phyloP scores from a whole-genome alignment of 768 basidiomycete species.

The Polyporus arcularius region DNA sequence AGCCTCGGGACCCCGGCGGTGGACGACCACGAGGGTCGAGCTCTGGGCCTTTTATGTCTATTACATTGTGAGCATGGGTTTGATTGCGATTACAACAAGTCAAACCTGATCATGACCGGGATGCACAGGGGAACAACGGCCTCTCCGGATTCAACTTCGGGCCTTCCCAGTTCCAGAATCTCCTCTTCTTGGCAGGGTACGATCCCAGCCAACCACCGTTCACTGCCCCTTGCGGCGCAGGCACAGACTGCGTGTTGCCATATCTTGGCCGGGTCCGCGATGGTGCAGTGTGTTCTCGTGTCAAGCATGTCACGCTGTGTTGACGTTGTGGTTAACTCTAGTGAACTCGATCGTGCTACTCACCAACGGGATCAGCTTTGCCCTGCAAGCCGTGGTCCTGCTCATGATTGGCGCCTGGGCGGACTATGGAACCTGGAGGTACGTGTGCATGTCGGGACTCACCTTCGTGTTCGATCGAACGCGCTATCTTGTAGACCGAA shows the following conservation, averaged over 20 bases:
- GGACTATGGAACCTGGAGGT: slow-evolving; percentile 83
- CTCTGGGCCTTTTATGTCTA: slow-evolving; percentile 34
- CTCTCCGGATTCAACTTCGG: slow-evolving; percentile 72
- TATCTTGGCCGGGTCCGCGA: slow-evolving; percentile 63
- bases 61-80: slow-evolving; percentile 25
- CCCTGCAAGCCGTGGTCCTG: slow-evolving; percentile 68
- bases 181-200: slow-evolving; percentile 72
- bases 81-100: neutral
- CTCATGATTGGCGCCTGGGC: slow-evolving; percentile 76
- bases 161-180: slow-evolving; percentile 74
- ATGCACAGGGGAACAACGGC: slow-evolving; percentile 60
- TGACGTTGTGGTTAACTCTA: slow-evolving; percentile 24
- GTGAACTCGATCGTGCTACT: slow-evolving; percentile 79
- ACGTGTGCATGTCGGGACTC: neutral
- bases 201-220: slow-evolving; percentile 63
- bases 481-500: slow-evolving; percentile 53
- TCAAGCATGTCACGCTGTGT: neutral
- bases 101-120: neutral
- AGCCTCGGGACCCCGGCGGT: slow-evolving; percentile 1
- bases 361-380: slow-evolving; percentile 80
- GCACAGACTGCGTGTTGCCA: slow-evolving; percentile 61
- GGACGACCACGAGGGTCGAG: slow-evolving; percentile 48
- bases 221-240: slow-evolving; percentile 46
- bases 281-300: slow-evolving; percentile 31
- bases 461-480: neutral